phyloP scores from a whole-genome alignment of 257 asterid genomes.

The Plantago elongata region DNA sequence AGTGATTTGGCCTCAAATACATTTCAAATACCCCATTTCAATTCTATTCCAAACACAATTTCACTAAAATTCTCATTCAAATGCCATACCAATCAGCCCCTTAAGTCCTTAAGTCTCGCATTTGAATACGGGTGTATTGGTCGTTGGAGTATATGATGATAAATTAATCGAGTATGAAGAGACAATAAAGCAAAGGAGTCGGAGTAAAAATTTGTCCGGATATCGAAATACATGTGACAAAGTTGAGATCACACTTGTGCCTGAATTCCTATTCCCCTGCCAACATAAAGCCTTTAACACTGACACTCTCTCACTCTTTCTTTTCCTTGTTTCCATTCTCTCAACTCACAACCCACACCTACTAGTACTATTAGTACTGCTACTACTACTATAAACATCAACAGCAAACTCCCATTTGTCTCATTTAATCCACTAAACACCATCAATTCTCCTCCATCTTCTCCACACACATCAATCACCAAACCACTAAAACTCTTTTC shows the following conservation, averaged over 20 bases:
- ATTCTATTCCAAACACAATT: too few relatives aligned
- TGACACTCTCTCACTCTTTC: conserved; percentile 23
- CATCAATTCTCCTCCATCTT: conserved; percentile 2
- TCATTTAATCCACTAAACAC: background rate
- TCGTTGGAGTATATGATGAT: too few relatives aligned
- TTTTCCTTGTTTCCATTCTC: conserved; percentile 8
- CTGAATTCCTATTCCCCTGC: conserved; percentile 23
- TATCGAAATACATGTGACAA: conserved; percentile 24
- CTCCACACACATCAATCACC: background rate
- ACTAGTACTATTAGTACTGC: background rate
- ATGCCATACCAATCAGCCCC: too few relatives aligned
- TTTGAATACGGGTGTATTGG: too few relatives aligned
- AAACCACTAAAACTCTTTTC: background rate
- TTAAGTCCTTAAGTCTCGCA: too few relatives aligned
- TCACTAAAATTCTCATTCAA: too few relatives aligned
- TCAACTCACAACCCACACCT: background rate
- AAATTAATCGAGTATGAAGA: too few relatives aligned
- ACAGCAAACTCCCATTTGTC: too few relatives aligned
- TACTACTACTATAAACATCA: conserved; percentile 24
- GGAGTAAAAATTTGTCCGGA: conserved; percentile 21
- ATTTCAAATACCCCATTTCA: too few relatives aligned
- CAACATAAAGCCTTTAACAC: conserved; percentile 22
- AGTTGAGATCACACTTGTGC: conserved; percentile 16
- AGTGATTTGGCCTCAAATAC: too few relatives aligned
- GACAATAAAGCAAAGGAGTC: too few relatives aligned